A percentile compares a stretch with the other conserved stretches of the same genome.
phyloP scores from a whole-genome alignment of 495 filamentous ascomycete species.

The Penicillium bovifimosum region DNA sequence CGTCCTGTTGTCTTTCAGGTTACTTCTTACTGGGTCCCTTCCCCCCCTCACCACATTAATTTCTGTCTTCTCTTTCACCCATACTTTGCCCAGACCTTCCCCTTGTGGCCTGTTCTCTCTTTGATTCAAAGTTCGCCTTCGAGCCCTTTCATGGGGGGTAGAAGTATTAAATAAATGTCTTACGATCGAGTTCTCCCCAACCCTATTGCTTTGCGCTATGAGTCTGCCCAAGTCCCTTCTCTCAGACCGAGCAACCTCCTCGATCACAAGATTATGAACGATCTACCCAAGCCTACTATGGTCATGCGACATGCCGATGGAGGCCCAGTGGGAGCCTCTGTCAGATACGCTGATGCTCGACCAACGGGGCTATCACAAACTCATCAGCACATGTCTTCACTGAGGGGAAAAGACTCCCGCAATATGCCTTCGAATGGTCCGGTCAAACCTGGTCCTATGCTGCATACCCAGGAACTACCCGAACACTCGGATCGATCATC shows the following conservation, averaged over 20 bases:
- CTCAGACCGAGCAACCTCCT: slow-evolving; percentile 37
- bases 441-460: slow-evolving; percentile 7
- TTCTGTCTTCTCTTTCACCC: slow-evolving; percentile 11
- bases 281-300: slow-evolving; percentile 16
- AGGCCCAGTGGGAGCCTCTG: slow-evolving; percentile 6
- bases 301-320: background rate
- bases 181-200: slow-evolving; percentile 53
- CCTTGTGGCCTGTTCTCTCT: slow-evolving; percentile 3
- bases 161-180: slow-evolving; percentile 41
- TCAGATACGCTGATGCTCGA: slow-evolving; percentile 21
- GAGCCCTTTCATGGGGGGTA: slow-evolving; percentile 13
- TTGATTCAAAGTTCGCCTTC: slow-evolving; percentile 10
- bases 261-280: slow-evolving; percentile 50
- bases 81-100: slow-evolving; percentile 14
- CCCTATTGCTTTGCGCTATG: slow-evolving; percentile 44
- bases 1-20: slow-evolving; percentile 9
- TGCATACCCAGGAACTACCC: slow-evolving; percentile 9
- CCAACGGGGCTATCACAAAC: slow-evolving; percentile 23
- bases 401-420: slow-evolving; percentile 20
- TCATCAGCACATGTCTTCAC: slow-evolving; percentile 25
- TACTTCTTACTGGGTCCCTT: slow-evolving; percentile 11
- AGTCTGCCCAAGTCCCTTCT: slow-evolving; percentile 28
- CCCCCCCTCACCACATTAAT: slow-evolving; percentile 12
- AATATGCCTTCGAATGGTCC: slow-evolving; percentile 8
- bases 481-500: slow-evolving; percentile 20